Conservation (phyloP, 192 early-diverging fungal species). For the Coemansia sp. region DNA sequence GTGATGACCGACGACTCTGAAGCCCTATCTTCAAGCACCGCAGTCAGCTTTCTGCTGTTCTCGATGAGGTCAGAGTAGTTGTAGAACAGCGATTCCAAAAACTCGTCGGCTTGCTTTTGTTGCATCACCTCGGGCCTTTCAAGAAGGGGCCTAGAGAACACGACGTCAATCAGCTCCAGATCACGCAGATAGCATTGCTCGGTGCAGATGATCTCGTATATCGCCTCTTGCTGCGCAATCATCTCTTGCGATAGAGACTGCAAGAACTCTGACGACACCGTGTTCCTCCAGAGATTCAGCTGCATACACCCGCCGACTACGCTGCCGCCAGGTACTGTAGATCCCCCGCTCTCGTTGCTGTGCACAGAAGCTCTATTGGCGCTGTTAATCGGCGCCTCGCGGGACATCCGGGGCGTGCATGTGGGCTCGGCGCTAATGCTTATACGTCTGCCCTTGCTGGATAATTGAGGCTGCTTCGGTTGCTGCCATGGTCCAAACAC, state of each 20-base stretch:
- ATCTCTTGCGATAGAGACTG: slow-evolving; percentile 26
- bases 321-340: slow-evolving; percentile 3
- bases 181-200: slow-evolving; percentile 89
- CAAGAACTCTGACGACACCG: slow-evolving; percentile 34
- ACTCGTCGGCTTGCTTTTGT: slow-evolving; percentile 53
- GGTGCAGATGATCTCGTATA: slow-evolving; percentile 85
- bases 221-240: slow-evolving; percentile 73
- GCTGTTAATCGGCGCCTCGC: neutral
- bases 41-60: slow-evolving; percentile 58
- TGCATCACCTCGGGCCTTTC: slow-evolving; percentile 61
- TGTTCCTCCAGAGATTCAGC: slow-evolving; percentile 52
- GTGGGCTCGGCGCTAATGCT: slow-evolving; percentile 6
- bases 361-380: neutral
- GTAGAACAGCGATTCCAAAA: slow-evolving; percentile 75
- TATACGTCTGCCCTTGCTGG: neutral
- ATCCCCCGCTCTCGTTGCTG: slow-evolving; percentile 4
- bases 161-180: slow-evolving; percentile 73
- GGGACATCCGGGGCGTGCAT: neutral
- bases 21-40: slow-evolving; percentile 60
- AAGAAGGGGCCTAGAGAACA: slow-evolving; percentile 64
- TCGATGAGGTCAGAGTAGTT: slow-evolving; percentile 66
- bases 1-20: slow-evolving; percentile 61
- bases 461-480: neutral
- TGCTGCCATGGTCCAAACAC: neutral
- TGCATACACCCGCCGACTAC: slow-evolving; percentile 25